Evolutionary conservation across 2,329 filamentous ascomycete genomes (phyloP).

Genomic region (Sordariomycetes sp.): DNA sequence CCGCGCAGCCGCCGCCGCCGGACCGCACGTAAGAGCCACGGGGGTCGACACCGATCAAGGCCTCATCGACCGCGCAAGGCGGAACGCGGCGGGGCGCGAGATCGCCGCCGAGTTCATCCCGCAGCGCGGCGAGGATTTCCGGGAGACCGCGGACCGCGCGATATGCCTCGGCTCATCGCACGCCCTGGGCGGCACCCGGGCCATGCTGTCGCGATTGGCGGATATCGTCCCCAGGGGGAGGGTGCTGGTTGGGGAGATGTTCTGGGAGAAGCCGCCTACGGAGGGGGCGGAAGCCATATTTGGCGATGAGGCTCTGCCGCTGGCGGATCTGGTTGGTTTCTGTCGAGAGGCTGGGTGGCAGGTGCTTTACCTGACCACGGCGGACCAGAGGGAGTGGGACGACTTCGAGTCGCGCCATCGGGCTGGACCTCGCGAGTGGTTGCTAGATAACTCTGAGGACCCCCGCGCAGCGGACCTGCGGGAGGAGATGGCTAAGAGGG

Average conservation of each 20-base stretch:
- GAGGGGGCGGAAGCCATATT: constrained; percentile 1
- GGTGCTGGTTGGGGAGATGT: constrained; percentile 9
- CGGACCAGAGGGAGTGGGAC: constrained; percentile 9
- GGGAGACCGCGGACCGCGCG: constrained; percentile 2
- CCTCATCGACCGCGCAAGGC: constrained; percentile 3
- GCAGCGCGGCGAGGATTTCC: neutral
- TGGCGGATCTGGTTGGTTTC: constrained; percentile 3
- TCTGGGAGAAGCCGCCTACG: constrained; percentile 7
- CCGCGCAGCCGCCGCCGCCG: neutral
- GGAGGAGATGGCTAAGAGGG: constrained; percentile 2
- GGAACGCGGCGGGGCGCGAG: neutral
- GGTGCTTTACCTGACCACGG: constrained; percentile 7
- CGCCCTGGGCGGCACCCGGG: constrained; percentile 6
- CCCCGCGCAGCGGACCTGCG: neutral
- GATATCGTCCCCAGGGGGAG: constrained; percentile 5
- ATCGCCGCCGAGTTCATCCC: constrained; percentile 3
- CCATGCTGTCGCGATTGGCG: constrained; percentile 6
- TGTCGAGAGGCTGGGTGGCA: constrained; percentile 8
- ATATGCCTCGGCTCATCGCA: constrained; percentile 11
- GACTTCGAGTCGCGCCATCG: constrained; percentile 8
- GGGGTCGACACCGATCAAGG: constrained; percentile 8
- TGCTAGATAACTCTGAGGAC: constrained; percentile 3
- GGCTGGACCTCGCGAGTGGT: constrained; percentile 6
- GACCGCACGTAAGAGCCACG: neutral
- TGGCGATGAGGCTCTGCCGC: constrained; percentile 3